These are phyloP conservation scores for Fusarium palustre DNA, from an alignment of 2,329 filamentous ascomycete species.

Conservation along the genomic window DNA sequence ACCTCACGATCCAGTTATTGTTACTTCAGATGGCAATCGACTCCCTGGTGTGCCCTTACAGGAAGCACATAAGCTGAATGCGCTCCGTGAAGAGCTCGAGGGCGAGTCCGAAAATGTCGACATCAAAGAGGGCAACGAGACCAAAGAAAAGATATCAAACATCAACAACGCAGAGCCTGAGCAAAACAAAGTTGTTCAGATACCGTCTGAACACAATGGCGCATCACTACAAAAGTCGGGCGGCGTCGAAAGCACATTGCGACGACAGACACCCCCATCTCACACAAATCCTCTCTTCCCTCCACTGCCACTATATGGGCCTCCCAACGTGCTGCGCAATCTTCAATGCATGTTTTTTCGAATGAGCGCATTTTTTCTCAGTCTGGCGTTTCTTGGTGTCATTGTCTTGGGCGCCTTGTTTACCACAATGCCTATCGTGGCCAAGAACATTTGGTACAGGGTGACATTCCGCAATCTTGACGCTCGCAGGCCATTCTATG, in stretches of 20 bases:
- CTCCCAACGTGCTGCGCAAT: slow-evolving; percentile 73
- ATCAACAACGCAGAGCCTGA: slow-evolving; percentile 49
- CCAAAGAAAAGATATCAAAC: slow-evolving; percentile 46
- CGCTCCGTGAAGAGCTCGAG: slow-evolving; percentile 64
- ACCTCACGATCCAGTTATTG: slow-evolving; percentile 76
- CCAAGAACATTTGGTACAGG: slow-evolving; percentile 62
- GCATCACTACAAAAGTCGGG: slow-evolving; percentile 57
- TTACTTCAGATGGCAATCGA: slow-evolving; percentile 73
- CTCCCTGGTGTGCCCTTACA: slow-evolving; percentile 76
- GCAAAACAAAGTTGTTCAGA: slow-evolving; percentile 41
- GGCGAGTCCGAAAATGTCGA: slow-evolving; percentile 46
- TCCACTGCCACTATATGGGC: slow-evolving; percentile 83
- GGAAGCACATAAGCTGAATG: slow-evolving; percentile 78
- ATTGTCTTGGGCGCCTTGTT: slow-evolving; percentile 81
- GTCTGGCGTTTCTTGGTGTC: slow-evolving; percentile 78
- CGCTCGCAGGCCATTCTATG: slow-evolving; percentile 72
- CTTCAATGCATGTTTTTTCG: slow-evolving; percentile 75
- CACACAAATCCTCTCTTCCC: slow-evolving; percentile 86
- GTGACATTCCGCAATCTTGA: slow-evolving; percentile 71
- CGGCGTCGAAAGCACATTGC: slow-evolving; percentile 58
- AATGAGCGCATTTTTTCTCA: slow-evolving; percentile 78
- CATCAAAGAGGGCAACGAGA: slow-evolving; percentile 43
- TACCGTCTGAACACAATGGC: slow-evolving; percentile 49
- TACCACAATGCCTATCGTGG: slow-evolving; percentile 69
- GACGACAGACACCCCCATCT: slow-evolving; percentile 68